These are phyloP conservation scores for Gentiana dahurica DNA, from an alignment of 257 asterid species.

Conservation along the genomic window DNA sequence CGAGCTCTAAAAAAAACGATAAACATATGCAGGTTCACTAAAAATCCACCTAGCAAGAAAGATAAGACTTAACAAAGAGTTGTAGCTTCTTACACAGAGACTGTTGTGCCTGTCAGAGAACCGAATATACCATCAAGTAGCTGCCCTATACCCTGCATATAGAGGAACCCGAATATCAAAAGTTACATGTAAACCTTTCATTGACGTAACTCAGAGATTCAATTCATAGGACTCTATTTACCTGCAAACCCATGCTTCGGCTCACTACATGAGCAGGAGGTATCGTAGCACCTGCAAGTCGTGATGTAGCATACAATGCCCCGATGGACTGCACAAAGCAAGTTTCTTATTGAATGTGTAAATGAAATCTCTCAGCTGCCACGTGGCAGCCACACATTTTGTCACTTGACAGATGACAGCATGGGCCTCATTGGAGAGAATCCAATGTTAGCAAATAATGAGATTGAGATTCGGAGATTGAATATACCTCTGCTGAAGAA, in stretches of 20 bases:
- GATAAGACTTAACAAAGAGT: neutral
- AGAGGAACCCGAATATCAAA: neutral
- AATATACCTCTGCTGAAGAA: constrained; percentile 84
- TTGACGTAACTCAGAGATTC: neutral
- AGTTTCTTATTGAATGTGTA: too few species aligned
- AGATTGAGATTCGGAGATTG: neutral
- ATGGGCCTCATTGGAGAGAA: too few species aligned
- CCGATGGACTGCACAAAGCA: constrained; percentile 64
- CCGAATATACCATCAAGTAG: constrained; percentile 91
- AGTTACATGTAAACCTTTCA: neutral
- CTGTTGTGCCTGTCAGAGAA: constrained; percentile 62
- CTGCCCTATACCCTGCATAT: constrained; percentile 82
- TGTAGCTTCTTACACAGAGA: constrained; percentile 61
- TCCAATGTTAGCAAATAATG: too few species aligned
- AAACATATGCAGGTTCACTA: neutral
- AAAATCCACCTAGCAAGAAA: constrained; percentile 3
- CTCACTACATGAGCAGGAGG: constrained; percentile 87
- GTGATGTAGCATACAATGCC: constrained; percentile 85
- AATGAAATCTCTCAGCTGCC: too few species aligned
- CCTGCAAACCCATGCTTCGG: constrained; percentile 99
- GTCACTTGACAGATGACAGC: too few species aligned
- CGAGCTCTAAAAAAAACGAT: too few species aligned
- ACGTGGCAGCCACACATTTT: too few species aligned
- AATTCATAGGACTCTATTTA: constrained; percentile 3
- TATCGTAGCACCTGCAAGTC: constrained; percentile 90